A percentile compares a stretch with the other conserved stretches of the same genome.
These are phyloP conservation scores for Pisolithus tinctorius DNA, from an alignment of 768 basidiomycete species.

Conservation along the genomic window DNA sequence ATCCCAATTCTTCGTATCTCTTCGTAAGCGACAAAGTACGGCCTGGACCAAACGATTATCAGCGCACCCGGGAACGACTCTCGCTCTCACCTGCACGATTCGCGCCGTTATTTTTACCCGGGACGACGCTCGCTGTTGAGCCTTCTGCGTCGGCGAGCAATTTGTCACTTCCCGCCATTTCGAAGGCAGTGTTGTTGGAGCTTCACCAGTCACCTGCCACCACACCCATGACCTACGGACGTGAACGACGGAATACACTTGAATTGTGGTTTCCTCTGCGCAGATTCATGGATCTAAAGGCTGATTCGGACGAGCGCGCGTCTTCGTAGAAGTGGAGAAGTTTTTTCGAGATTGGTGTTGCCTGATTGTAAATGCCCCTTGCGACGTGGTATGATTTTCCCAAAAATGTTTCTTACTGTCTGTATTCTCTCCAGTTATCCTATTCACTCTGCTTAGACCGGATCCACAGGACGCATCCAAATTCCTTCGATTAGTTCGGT, in stretches of 20 bases:
- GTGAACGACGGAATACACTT: slow-evolving; percentile 36
- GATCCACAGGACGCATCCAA: slow-evolving; percentile 6
- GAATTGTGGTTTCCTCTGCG: slow-evolving; percentile 49
- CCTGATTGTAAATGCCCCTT: neutral
- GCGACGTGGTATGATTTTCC: no score
- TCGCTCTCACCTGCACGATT: neutral
- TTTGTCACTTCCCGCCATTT: neutral
- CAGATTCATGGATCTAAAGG: slow-evolving; percentile 61
- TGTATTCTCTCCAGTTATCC: slow-evolving; percentile 4
- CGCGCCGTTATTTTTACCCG: neutral
- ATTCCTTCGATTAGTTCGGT: no score
- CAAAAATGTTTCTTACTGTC: neutral
- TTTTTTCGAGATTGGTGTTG: slow-evolving; percentile 49
- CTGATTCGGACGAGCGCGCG: slow-evolving; percentile 27
- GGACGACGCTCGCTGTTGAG: neutral
- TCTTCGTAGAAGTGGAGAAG: slow-evolving; percentile 52
- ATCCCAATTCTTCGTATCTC: slow-evolving; percentile 6
- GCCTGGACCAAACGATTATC: neutral
- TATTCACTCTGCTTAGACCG: slow-evolving; percentile 6
- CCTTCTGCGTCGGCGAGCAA: no score
- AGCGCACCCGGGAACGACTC: neutral
- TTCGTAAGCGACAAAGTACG: slow-evolving; percentile 7
- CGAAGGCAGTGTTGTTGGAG: neutral
- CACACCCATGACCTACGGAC: neutral
- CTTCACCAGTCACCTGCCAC: neutral